phyloP scores from a whole-genome alignment of 192 early-diverging fungal genomes.

The Coemansia sp. region DNA sequence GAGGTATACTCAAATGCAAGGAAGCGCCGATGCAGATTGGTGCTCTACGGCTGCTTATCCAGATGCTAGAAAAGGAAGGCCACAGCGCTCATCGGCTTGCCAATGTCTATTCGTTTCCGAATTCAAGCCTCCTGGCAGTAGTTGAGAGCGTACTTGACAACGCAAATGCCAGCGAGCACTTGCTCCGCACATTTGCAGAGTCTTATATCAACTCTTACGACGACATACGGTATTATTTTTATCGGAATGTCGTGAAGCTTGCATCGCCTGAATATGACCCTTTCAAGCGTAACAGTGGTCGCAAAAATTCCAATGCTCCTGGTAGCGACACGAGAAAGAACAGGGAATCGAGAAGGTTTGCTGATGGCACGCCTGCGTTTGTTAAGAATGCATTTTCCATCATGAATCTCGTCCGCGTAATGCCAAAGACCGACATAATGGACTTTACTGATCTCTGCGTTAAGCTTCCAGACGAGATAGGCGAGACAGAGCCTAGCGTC shows the following conservation, averaged over 20 bases:
- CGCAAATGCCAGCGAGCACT: constrained; percentile 60
- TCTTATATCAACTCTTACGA: constrained; percentile 78
- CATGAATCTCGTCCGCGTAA: constrained; percentile 58
- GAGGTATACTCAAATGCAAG: constrained; percentile 52
- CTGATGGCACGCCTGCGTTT: constrained; percentile 44
- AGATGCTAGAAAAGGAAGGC: constrained; percentile 69
- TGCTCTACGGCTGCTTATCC: constrained; percentile 71
- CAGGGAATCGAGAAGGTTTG: constrained; percentile 1
- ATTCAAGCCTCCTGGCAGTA: constrained; percentile 61
- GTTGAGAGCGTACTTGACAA: constrained; percentile 61
- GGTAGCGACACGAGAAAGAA: not conserved
- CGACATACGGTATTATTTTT: constrained; percentile 85
- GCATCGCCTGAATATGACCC: constrained; percentile 42
- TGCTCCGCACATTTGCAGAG: constrained; percentile 65
- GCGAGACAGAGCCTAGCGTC: constrained; percentile 24
- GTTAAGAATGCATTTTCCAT: constrained; percentile 64
- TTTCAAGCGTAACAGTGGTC: constrained; percentile 42
- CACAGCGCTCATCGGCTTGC: constrained; percentile 31
- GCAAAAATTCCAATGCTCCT: not conserved
- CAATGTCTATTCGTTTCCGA: constrained; percentile 65
- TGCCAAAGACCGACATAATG: constrained; percentile 55
- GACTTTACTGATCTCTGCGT: constrained; percentile 68
- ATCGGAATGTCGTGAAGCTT: constrained; percentile 58
- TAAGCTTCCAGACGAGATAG: constrained; percentile 2
- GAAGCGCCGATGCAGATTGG: constrained; percentile 79